These are phyloP conservation scores for Colletotrichum tropicicola DNA, from an alignment of 2,329 filamentous ascomycete species.

Conservation along the genomic window DNA sequence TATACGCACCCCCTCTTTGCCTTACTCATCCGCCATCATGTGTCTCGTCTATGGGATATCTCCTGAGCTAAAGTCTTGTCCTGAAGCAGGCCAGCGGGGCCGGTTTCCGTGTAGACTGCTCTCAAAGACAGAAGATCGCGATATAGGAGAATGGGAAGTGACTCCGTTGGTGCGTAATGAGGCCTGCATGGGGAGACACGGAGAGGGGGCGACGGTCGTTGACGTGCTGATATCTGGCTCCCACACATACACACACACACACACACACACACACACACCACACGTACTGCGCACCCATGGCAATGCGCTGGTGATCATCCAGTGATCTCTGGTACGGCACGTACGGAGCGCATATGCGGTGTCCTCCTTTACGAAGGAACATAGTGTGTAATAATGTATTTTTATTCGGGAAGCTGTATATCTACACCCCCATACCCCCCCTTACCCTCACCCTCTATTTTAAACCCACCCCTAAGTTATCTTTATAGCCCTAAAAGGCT, in stretches of 20 bases:
- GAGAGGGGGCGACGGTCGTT: constrained; percentile 2
- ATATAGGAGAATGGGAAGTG: neutral
- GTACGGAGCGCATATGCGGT: constrained; percentile 26
- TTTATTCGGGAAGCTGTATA: too few species aligned
- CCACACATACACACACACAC: neutral
- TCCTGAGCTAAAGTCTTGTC: constrained; percentile 11
- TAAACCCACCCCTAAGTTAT: too few species aligned
- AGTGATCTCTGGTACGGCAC: constrained; percentile 31
- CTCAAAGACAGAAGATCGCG: neutral
- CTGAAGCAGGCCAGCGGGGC: constrained; percentile 15
- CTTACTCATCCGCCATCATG: neutral
- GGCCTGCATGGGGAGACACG: neutral
- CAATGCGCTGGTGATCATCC: constrained; percentile 28
- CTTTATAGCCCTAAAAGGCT: too few species aligned
- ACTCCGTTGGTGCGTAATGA: constrained; percentile 3
- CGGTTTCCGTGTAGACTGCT: neutral
- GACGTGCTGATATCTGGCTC: constrained; percentile 19
- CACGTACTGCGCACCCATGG: constrained; percentile 1
- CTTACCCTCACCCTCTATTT: too few species aligned
- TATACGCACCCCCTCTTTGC: neutral
- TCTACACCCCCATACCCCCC: neutral
- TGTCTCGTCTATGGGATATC: constrained; percentile 5
- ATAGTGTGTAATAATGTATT: too few species aligned
- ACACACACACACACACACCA: neutral
- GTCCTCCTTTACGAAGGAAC: too few species aligned